These are phyloP conservation scores for Pseudognaphalium luteoalbum DNA, from an alignment of 129 eudicot species.

Conservation along the genomic window DNA sequence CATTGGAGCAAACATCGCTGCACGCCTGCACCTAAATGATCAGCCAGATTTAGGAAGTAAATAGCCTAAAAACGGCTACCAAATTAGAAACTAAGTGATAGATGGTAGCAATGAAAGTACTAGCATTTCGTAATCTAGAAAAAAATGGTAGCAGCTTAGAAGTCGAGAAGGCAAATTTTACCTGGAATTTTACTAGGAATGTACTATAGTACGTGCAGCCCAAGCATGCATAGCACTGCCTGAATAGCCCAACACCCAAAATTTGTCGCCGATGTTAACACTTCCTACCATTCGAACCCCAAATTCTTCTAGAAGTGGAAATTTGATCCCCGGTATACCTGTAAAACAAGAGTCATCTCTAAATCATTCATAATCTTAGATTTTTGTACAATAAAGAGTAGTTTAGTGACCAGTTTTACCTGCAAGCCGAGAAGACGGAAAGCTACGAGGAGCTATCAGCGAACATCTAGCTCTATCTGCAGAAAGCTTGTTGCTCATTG, in stretches of 20 bases:
- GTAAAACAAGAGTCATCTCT: conserved; percentile 7
- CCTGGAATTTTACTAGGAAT: conserved; percentile 79
- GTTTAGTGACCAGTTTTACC: conserved; percentile 41
- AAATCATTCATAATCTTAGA: neutral
- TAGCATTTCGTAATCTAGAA: neutral
- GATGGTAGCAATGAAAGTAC: neutral
- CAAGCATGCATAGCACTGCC: conserved; percentile 79
- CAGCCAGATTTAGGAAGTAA: conserved; percentile 3
- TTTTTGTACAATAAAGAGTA: neutral
- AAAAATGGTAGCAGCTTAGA: neutral
- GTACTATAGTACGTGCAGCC: conserved; percentile 83
- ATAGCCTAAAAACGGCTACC: neutral
- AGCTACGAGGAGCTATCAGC: conserved; percentile 65
- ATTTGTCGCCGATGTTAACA: conserved; percentile 51
- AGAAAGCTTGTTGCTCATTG: conserved; percentile 63
- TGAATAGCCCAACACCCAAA: conserved; percentile 93
- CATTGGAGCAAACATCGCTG: conserved; percentile 82
- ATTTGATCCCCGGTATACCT: conserved; percentile 75
- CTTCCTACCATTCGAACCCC: conserved; percentile 79
- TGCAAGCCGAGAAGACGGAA: conserved; percentile 80
- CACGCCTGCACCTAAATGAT: conserved; percentile 49
- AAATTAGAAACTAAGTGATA: neutral
- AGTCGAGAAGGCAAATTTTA: conserved; percentile 14
- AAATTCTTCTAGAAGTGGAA: conserved; percentile 71
- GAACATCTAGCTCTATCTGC: conserved; percentile 61